Evolutionary conservation across 768 basidiomycete species (phyloP).

Genomic region (Asterophora lycoperdoides): DNA sequence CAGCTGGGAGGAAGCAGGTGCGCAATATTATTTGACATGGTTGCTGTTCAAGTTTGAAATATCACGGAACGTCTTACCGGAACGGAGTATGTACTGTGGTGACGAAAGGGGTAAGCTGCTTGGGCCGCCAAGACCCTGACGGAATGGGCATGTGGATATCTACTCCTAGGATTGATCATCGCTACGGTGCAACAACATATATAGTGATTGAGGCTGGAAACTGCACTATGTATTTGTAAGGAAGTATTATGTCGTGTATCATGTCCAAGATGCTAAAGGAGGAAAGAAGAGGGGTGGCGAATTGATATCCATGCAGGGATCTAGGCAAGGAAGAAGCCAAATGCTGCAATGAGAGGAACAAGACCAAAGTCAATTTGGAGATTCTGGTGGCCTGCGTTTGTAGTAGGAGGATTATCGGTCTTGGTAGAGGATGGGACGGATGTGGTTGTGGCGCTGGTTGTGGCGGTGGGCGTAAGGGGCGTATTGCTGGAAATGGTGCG

Average conservation of each 20-base stretch:
- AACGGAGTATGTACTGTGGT: not conserved
- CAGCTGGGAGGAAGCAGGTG: conserved; percentile 92
- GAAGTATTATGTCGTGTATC: no score
- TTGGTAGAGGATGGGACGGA: conserved; percentile 3
- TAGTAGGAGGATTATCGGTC: not conserved
- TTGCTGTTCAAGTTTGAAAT: not conserved
- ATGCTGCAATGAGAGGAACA: conserved; percentile 24
- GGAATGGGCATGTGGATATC: no score
- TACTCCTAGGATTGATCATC: no score
- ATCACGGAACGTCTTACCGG: not conserved
- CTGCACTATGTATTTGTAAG: no score
- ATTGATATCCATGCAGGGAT: not conserved
- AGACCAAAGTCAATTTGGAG: conserved; percentile 21
- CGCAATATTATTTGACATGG: conserved; percentile 38
- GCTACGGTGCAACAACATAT: no score
- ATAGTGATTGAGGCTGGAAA: no score
- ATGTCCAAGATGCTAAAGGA: not conserved
- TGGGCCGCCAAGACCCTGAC: no score
- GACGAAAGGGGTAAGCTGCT: not conserved
- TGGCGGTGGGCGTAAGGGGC: conserved; percentile 6
- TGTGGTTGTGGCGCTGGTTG: conserved; percentile 11
- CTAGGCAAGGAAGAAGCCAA: conserved; percentile 16
- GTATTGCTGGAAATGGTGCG: conserved; percentile 9
- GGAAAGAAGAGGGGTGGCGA: not conserved
- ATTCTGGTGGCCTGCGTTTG: conserved; percentile 1